These are phyloP conservation scores for Entamoeba dispar DNA, from an alignment of 208 protist species.

Conservation along the genomic window DNA sequence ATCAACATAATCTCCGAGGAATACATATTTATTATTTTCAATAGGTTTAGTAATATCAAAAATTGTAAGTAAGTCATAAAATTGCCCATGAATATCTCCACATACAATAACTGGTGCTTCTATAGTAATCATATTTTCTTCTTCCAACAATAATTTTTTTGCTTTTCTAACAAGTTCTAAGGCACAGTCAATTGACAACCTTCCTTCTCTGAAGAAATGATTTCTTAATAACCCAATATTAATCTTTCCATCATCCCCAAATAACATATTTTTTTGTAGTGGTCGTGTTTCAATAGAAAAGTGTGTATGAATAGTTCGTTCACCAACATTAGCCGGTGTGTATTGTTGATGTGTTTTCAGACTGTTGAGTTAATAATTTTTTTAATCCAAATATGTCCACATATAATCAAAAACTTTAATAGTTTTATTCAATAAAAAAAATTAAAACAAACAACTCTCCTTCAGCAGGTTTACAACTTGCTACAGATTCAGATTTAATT, in stretches of 20 bases:
- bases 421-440: background rate
- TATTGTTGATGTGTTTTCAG: background rate
- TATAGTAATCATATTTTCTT: background rate
- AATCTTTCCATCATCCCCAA: no score
- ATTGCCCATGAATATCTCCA: conserved; percentile 30
- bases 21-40: no score
- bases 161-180: background rate
- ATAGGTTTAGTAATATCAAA: background rate
- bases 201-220: background rate
- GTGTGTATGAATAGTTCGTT: background rate
- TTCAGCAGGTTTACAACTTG: background rate
- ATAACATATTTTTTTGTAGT: background rate
- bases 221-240: background rate
- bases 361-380: background rate
- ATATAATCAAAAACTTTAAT: background rate
- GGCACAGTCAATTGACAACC: background rate
- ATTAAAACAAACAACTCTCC: background rate
- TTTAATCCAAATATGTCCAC: background rate
- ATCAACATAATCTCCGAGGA: conserved; percentile 31
- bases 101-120: background rate
- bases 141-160: background rate
- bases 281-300: background rate
- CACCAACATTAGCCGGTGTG: background rate
- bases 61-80: conserved; percentile 17
- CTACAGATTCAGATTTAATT: background rate